A percentile compares a stretch with the other conserved stretches of the same genome.
These are phyloP conservation scores for Waltergamsia citrina DNA, from an alignment of 2,329 filamentous ascomycete species.

Conservation along the genomic window DNA sequence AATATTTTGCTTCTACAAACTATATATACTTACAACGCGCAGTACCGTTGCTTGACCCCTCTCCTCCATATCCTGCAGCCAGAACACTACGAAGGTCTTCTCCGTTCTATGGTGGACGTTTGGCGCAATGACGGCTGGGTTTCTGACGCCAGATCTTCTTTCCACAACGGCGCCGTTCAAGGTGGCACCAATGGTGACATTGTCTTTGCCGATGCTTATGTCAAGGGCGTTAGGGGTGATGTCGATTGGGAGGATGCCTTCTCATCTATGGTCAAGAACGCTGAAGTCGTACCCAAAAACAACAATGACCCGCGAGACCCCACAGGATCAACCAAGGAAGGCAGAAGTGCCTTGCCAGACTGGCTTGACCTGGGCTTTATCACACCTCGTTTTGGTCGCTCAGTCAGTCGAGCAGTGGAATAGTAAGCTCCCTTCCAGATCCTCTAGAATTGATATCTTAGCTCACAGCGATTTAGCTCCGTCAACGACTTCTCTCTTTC, in stretches of 20 bases:
- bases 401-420: conserved; percentile 56
- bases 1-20: no score
- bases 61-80: conserved; percentile 59
- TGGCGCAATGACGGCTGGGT: conserved; percentile 56
- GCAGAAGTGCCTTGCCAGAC: conserved; percentile 58
- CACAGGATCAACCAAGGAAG: conserved; percentile 56
- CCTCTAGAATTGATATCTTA: background rate
- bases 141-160: conserved; percentile 57
- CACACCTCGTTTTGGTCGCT: conserved; percentile 49
- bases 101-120: conserved; percentile 59
- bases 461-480: conserved; percentile 20
- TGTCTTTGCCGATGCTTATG: conserved; percentile 61
- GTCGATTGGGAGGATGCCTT: conserved; percentile 58
- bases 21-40: no score
- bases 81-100: conserved; percentile 50
- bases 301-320: conserved; percentile 47
- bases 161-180: conserved; percentile 60
- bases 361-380: conserved; percentile 59
- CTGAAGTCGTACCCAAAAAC: conserved; percentile 51
- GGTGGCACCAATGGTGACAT: conserved; percentile 65
- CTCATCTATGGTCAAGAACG: conserved; percentile 56
- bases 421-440: conserved; percentile 31
- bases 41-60: conserved; percentile 54
- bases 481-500: conserved; percentile 60
- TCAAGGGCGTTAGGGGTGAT: conserved; percentile 54